Evolutionary conservation across 345 rosid species (phyloP), one percentile per base, ranked within the genome.

Genomic region (Populus euphratica): DNA sequence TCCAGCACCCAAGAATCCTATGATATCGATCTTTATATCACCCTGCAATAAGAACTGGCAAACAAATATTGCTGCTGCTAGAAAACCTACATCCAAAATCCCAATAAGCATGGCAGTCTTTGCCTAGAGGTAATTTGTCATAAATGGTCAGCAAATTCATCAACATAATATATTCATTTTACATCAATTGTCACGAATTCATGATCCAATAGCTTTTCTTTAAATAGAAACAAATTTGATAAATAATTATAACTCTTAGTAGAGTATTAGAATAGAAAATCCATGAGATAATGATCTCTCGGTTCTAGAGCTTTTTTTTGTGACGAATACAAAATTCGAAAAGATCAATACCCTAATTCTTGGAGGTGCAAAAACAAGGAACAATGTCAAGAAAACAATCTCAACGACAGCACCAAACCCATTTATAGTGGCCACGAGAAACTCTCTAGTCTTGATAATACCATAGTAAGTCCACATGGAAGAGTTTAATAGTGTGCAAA

Each of bases 401-500:
- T 93, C 93, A 21, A 82, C 92, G 2, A 93, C 5, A 74, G 69
- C 78, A n/a, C 97, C 98, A 73, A 93, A 92, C 16, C 93, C 88
- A 80, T 89, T 90, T 33, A 93, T 88, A 12, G 98, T 91, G 70
- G 92, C 83, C 8, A 93, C 90, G 74, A 93, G 87, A 70, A 79
- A 88, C n/a, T 73, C 89, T 36, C 93, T 94, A 25, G 97, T 90
- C 71, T 87, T 90, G 44, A 83, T 89, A 50, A 86, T 79, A 6
- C 98, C 97, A 73, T 93, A 93, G 78, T 90, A 93, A 39, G 93
- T 89, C 98, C 98, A 93, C n/a, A 93, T 69, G 2, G 91, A 85
- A 43, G 93, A 79, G 70, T 77, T 81, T 62, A 93, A 54, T 79
- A 93, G 76, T 25, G 92, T 91, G 76, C 97, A 90, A 1, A 93